Base-by-base conservation (phyloP, 192 early-diverging fungal genomes). In the Neocallimastix lanati region DNA sequence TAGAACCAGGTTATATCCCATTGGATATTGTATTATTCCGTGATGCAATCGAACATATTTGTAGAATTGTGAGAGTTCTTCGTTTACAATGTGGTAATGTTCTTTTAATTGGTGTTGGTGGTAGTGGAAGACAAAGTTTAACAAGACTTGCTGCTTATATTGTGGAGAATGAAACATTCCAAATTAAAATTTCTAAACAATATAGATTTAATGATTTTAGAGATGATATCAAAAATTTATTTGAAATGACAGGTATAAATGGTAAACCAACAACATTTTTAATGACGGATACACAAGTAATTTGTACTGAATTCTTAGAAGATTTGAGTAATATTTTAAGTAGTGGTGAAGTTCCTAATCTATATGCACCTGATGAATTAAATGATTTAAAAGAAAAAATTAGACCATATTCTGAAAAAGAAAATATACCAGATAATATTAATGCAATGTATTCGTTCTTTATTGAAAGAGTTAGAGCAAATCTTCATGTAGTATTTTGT, bases 251-350 rank as follows among this genome's bases (percentile, higher is more conserved):
- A 0, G 89, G 89, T 25, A 83, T 84, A 12, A 87, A 89, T 38
- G 89, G 89, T 83, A 82, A 80, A 29, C 86, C 87, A 29, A 88
- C 86, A 7, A 87, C 88, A 18, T 90, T 90, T 81, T 79, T 90
- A 29, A 89, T 90, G 79, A 85, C 88, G 4, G 89, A 90, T 78
- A 88, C 89, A 0, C 87, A 90, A 81, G 88, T 90, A 81, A 90
- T 89, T 78, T 86, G 88, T 36, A 38, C 77, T 7, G 50, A 77
- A 40, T 79, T 79, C 77, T 79, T 29, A 28, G 79, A 79, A 77
- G 79, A 79, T 36, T 30, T 79, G 18, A 79, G 79, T 38, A 79
- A 79, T 79, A 79, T 79, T 77, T 28, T 79, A 21, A 36, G 79
- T 38, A 79, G 79, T 79, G 79, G 79, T 15, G 50, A 79, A 21